Percentiles rank a stretch among this genome's conserved stretches.
These are phyloP conservation scores for Brettanomyces anomalus DNA, from an alignment of 805 yeast genomes.

Conservation along the genomic window DNA sequence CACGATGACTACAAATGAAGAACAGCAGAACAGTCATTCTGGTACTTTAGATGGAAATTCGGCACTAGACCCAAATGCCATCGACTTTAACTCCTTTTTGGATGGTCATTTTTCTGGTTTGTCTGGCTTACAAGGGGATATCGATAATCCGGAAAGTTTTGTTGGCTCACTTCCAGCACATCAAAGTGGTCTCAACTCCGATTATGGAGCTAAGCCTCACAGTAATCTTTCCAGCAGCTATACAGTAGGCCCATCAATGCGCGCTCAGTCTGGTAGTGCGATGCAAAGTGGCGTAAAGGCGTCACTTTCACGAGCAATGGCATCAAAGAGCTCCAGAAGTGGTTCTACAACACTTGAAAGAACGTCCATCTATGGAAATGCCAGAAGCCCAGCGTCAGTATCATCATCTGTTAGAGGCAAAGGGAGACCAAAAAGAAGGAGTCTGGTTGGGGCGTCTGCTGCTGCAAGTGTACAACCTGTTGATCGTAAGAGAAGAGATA, in stretches of 20 bases:
- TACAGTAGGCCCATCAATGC: not conserved
- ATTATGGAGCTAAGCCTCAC: not conserved
- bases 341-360: not conserved
- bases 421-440: slow-evolving; percentile 11
- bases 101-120: not conserved
- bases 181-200: not conserved
- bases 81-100: slow-evolving; percentile 1
- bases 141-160: not conserved
- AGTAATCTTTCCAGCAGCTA: slow-evolving; percentile 2
- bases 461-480: slow-evolving; percentile 14
- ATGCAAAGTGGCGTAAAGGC: slow-evolving; percentile 3
- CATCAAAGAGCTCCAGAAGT: not conserved
- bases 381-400: slow-evolving; percentile 1
- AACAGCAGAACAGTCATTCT: not conserved
- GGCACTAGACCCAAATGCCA: not conserved
- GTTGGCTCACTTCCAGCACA: slow-evolving; percentile 1
- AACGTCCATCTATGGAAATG: not conserved
- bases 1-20: no score
- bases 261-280: not conserved
- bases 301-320: slow-evolving; percentile 7
- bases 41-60: not conserved
- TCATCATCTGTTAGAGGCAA: not conserved
- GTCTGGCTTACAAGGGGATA: not conserved
- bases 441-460: slow-evolving; percentile 8
- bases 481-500: slow-evolving; percentile 44